Base-by-base conservation (phyloP, 2,329 filamentous ascomycete genomes). In the Fusarium sp. region DNA sequence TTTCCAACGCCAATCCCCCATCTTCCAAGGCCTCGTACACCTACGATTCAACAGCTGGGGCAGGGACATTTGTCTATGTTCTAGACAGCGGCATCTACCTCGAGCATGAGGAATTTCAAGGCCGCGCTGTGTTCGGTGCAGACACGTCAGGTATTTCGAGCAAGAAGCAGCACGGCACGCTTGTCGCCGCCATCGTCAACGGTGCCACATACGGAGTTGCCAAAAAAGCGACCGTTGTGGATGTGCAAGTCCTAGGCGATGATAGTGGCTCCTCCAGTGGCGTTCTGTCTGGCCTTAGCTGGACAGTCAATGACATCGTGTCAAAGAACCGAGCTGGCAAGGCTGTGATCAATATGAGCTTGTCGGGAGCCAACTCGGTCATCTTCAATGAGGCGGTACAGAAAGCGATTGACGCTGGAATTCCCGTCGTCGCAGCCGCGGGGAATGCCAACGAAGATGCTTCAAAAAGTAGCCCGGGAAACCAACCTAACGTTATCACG, bases 271-370 rank as follows among this genome's bases (percentile, higher is more conserved):
- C 28, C 1, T n/a, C 35, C 0, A 59, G 72, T 1, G 65, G 72
- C 17, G 50, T 82, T 38, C 42, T 84, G 4, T 72, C 73, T 6
- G 81, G 80, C 3, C 69, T 80, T 4, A 70, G 72, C 61, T 83
- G 82, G 81, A 79, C 79, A 8, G 78, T 81, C 11, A 74, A 77
- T 15, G 81, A 83, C 38, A 75, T 81, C 15, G 55, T 75, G 8
- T 39, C 75, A 18, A 78, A 78, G 32, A 77, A 76, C 4, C 75
- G 77, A 6, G 70, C 70, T 14, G 69, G 63, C 2, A 79, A 81
- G 8, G 78, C 85, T 4, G 84, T 87, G 24, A 80, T 85, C 32
- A 85, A 82, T 74, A 83, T 88, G 82, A 86, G 84, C 14, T 79
- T 88, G 10, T 51, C 66, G 0, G 48, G 64, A 7, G 1, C 2